Evolutionary conservation across 2,329 filamentous ascomycete species (phyloP).

Genomic region (Coniella vitis): DNA sequence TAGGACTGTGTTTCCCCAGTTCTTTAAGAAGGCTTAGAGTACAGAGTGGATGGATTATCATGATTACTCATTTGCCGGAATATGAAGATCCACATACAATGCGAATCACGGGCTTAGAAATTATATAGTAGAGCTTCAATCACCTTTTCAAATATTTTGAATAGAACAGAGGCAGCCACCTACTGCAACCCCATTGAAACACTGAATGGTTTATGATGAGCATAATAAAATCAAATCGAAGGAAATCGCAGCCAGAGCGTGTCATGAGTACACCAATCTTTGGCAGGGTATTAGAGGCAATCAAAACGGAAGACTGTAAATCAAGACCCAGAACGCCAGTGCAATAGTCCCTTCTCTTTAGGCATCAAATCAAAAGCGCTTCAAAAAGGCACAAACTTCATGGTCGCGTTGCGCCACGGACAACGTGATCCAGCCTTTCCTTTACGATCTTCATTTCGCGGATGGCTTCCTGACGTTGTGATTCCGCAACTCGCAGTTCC

Average conservation of each 20-base stretch:
- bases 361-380: not conserved
- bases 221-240: not conserved
- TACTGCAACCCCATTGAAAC: no score
- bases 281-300: no score
- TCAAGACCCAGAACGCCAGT: slow-evolving; percentile 3
- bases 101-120: not conserved
- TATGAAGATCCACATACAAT: not conserved
- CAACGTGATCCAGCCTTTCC: slow-evolving; percentile 52
- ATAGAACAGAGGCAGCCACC: not conserved
- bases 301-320: no score
- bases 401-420: slow-evolving; percentile 52
- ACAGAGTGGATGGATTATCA: not conserved
- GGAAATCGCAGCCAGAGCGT: not conserved
- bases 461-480: slow-evolving; percentile 55
- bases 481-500: slow-evolving; percentile 56
- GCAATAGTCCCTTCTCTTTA: not conserved
- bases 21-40: slow-evolving; percentile 59
- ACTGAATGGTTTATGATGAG: no score
- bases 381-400: slow-evolving; percentile 28
- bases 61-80: not conserved
- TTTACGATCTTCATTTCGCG: slow-evolving; percentile 57
- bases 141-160: not conserved
- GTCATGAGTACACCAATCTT: not conserved
- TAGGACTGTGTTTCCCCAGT: slow-evolving; percentile 68
- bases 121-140: not conserved